Conservation (phyloP, 106 monocot genomes). For the Iris macrosiphon region DNA sequence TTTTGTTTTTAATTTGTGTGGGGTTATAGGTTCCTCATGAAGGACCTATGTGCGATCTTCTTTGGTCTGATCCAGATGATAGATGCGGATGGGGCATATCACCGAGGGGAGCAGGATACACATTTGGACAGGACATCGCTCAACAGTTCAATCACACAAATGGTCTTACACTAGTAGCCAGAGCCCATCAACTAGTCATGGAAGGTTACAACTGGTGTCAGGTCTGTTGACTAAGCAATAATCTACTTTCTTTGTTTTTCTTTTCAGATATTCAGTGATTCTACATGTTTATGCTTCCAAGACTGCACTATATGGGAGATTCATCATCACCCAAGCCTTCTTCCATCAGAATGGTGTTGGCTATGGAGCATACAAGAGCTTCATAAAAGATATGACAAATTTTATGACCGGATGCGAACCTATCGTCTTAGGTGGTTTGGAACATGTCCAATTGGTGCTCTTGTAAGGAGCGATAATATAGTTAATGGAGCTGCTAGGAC, state of each 20-base stretch:
- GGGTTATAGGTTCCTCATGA: constrained; percentile 61
- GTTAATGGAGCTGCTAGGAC: no score
- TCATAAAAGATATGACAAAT: not conserved
- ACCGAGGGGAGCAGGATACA: constrained; percentile 68
- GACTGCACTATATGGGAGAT: not conserved
- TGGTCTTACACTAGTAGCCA: constrained; percentile 42
- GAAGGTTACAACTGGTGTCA: constrained; percentile 78
- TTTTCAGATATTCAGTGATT: not conserved
- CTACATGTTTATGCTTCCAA: not conserved
- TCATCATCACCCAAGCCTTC: not conserved
- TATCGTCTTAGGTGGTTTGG: no score
- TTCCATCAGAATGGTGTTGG: not conserved
- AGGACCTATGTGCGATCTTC: constrained; percentile 71
- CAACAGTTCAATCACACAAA: constrained; percentile 65
- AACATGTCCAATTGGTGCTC: no score
- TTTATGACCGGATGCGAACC: not conserved
- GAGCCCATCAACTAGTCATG: constrained; percentile 74
- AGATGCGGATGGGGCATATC: constrained; percentile 77
- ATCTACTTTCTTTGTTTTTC: no score
- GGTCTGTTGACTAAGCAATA: constrained; percentile 16
- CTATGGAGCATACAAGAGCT: not conserved
- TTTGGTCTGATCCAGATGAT: constrained; percentile 76
- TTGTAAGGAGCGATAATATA: no score
- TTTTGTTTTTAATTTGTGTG: no score
- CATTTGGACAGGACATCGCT: constrained; percentile 67